These are phyloP conservation scores for Boletus tomentosulus DNA, from an alignment of 768 basidiomycete genomes.

Conservation along the genomic window DNA sequence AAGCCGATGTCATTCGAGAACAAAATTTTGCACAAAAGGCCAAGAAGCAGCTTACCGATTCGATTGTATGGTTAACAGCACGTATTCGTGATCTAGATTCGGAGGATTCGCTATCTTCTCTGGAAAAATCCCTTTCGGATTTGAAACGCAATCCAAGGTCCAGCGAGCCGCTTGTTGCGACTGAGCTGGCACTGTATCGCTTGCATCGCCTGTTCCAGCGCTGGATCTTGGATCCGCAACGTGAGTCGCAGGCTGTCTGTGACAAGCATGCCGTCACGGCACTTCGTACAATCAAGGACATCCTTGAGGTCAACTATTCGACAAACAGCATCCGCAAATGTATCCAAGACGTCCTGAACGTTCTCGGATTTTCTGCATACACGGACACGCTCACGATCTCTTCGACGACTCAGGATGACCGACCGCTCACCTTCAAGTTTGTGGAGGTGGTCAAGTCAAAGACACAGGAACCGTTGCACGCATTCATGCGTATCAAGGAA, in stretches of 20 bases:
- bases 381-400: constrained; percentile 17
- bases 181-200: constrained; percentile 50
- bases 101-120: constrained; percentile 13
- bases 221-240: constrained; percentile 49
- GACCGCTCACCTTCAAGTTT: constrained; percentile 46
- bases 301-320: constrained; percentile 34
- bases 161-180: constrained; percentile 39
- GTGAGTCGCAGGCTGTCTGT: constrained; percentile 34
- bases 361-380: constrained; percentile 48
- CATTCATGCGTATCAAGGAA: constrained; percentile 55
- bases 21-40: constrained; percentile 45
- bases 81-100: constrained; percentile 38
- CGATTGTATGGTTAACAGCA: constrained; percentile 49
- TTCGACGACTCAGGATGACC: constrained; percentile 19
- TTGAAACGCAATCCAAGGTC: constrained; percentile 45
- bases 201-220: constrained; percentile 46
- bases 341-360: constrained; percentile 38
- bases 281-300: constrained; percentile 46
- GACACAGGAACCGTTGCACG: constrained; percentile 35
- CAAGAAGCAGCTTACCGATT: constrained; percentile 36
- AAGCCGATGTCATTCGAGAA: constrained; percentile 40
- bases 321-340: constrained; percentile 29
- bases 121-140: constrained; percentile 33
- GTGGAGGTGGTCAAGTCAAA: constrained; percentile 51
- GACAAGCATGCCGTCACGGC: constrained; percentile 46